Evolutionary conservation across 208 protist species (phyloP), one percentile per base, ranked within the genome.

Genomic region (Acanthamoeba sp.): DNA sequence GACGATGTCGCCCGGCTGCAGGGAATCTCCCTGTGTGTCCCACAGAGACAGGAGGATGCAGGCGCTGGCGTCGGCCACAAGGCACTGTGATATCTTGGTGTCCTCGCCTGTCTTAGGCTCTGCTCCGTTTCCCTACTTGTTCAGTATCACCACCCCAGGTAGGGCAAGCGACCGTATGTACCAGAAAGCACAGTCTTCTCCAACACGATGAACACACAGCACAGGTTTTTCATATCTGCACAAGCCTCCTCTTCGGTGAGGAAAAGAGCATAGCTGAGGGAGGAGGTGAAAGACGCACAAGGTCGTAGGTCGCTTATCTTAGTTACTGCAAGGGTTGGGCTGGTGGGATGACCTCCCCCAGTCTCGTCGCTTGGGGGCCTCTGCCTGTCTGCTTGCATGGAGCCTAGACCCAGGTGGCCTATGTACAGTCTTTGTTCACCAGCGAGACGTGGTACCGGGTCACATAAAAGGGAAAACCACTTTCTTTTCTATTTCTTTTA

Each of bases 181-280:
- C 24, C n/a, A 18, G 66, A 76, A 22, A 27, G n/a, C 10, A 24
- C 9, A 57, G 9, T 14, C 78, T 87, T 87, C 27, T 87, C 78
- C 78, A 87, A 27, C 24, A 87, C 78, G 48, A 87, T 87, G 48
- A 87, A 87, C 24, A 87, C 38, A 29, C 78, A 87, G 38, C 24
- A 36, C 24, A 87, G 24, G 78, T 57, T 87, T 16, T 57, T 45
- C 78, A 87, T 87, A 24, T 87, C 66, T 76, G 10, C 55, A n/a
- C n/a, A n/a, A n/a, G n/a, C n/a, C n/a, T n/a, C n/a, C n/a, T n/a
- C n/a, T n/a, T n/a, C n/a, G n/a, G n/a, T n/a, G n/a, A n/a, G n/a
- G n/a, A n/a, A n/a, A n/a, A n/a, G n/a, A n/a, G n/a, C n/a, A n/a
- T n/a, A n/a, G n/a, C n/a, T n/a, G n/a, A n/a, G n/a, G 10, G 55